phyloP scores from a whole-genome alignment of 2,329 filamentous ascomycete species.

The Colletotrichum neosansevieriae region DNA sequence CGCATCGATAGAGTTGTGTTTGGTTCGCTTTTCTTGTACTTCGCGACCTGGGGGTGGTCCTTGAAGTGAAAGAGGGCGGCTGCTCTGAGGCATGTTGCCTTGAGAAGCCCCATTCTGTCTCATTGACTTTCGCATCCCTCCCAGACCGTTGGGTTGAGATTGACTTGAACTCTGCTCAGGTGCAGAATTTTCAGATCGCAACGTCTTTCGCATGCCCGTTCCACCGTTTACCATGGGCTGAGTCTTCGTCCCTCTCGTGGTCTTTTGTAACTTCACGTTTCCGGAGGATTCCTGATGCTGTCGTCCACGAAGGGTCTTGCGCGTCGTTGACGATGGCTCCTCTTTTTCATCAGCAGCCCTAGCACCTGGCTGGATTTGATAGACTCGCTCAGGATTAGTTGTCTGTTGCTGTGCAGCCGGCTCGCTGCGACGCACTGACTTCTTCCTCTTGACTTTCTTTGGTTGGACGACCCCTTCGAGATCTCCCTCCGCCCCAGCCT shows the following conservation, averaged over 20 bases:
- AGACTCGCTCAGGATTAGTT: conserved; percentile 46
- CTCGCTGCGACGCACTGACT: conserved; percentile 45
- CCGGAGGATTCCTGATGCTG: conserved; percentile 29
- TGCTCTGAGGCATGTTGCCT: no score
- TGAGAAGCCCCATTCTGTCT: conserved; percentile 35
- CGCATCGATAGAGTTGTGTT: conserved; percentile 28
- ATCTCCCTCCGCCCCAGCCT: conserved; percentile 62
- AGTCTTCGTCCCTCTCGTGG: conserved; percentile 56
- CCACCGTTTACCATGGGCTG: conserved; percentile 23
- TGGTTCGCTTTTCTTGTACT: neutral
- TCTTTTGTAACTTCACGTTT: conserved; percentile 56
- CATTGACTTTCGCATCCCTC: conserved; percentile 48
- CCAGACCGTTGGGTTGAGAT: neutral
- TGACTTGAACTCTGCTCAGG: neutral
- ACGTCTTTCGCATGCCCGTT: conserved; percentile 46
- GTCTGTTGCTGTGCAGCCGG: conserved; percentile 34
- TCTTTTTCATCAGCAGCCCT: conserved; percentile 37
- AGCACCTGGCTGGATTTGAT: conserved; percentile 55
- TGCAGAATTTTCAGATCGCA: conserved; percentile 17
- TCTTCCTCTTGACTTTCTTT: conserved; percentile 49
- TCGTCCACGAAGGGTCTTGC: conserved; percentile 28
- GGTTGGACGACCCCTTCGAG: conserved; percentile 50
- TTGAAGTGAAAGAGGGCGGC: conserved; percentile 32
- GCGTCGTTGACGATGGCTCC: conserved; percentile 2
- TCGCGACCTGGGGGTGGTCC: conserved; percentile 11